These are phyloP conservation scores for Fusarium sterilihyphosum DNA, from an alignment of 2,329 filamentous ascomycete species.

Conservation along the genomic window DNA sequence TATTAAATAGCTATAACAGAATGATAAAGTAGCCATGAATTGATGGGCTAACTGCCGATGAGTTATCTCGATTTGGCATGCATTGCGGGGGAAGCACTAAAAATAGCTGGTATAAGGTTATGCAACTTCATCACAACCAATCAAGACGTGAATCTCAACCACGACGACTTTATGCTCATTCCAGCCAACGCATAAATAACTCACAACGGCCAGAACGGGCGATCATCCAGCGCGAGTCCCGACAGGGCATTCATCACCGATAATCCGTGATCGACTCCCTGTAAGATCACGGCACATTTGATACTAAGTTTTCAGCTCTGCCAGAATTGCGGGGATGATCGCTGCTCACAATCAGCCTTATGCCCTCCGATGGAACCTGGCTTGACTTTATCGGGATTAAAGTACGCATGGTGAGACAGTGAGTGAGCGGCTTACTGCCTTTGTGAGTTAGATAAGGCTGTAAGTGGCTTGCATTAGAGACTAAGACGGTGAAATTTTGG, in stretches of 20 bases:
- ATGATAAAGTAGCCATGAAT: neutral
- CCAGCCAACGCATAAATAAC: neutral
- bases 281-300: neutral
- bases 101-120: neutral
- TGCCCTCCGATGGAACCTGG: neutral
- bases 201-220: neutral
- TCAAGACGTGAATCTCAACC: accelerated
- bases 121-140: neutral
- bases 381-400: slow-evolving; percentile 1
- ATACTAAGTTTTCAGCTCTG: slow-evolving; percentile 17
- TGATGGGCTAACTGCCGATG: neutral
- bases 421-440: neutral
- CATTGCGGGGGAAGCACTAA: neutral
- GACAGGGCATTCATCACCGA: neutral
- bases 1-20: neutral
- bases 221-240: neutral
- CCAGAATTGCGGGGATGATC: neutral
- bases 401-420: neutral
- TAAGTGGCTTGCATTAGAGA: neutral
- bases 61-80: neutral
- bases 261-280: neutral
- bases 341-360: slow-evolving; percentile 12
- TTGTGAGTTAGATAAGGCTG: neutral
- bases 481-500: slow-evolving; percentile 9
- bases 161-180: neutral